A percentile compares a stretch with the other conserved stretches of the same genome.
Evolutionary conservation across 345 rosid genomes (phyloP).

Genomic region (Linum usitatissimum): DNA sequence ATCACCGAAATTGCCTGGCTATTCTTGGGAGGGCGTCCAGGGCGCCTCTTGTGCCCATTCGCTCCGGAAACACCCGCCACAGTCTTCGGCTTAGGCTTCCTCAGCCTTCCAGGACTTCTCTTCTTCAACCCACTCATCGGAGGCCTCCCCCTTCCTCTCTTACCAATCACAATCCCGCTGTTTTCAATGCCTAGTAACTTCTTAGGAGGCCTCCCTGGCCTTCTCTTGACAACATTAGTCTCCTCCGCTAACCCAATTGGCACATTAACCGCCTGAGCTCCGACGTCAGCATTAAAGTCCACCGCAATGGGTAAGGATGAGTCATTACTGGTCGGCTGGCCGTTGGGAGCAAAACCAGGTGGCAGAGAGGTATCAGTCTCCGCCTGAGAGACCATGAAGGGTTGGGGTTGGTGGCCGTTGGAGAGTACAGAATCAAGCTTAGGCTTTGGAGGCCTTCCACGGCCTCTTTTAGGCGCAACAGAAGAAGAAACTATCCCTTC

Average conservation of each 20-base stretch:
- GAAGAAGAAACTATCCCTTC: conserved; percentile 13
- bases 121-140: conserved; percentile 15
- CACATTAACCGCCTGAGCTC: conserved; percentile 1
- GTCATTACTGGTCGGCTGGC: background rate
- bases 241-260: conserved; percentile 2
- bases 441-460: conserved; percentile 64
- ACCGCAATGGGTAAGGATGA: background rate
- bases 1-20: conserved; percentile 13
- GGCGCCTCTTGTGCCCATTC: conserved; percentile 20
- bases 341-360: background rate
- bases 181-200: conserved; percentile 15
- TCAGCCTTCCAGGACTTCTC: conserved; percentile 31
- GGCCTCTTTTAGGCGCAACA: conserved; percentile 38
- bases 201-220: conserved; percentile 37
- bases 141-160: conserved; percentile 35
- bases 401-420: background rate
- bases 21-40: conserved; percentile 24
- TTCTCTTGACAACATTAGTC: conserved; percentile 12
- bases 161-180: conserved; percentile 5
- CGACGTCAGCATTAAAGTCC: background rate
- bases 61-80: conserved; percentile 9
- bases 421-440: conserved; percentile 8
- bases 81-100: conserved; percentile 20
- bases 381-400: background rate
- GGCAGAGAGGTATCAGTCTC: background rate